Percentiles rank a stretch among this genome's conserved stretches.
Evolutionary conservation across 164 flowering plant genomes (phyloP).

Genomic region (Dillenia turbinata): DNA sequence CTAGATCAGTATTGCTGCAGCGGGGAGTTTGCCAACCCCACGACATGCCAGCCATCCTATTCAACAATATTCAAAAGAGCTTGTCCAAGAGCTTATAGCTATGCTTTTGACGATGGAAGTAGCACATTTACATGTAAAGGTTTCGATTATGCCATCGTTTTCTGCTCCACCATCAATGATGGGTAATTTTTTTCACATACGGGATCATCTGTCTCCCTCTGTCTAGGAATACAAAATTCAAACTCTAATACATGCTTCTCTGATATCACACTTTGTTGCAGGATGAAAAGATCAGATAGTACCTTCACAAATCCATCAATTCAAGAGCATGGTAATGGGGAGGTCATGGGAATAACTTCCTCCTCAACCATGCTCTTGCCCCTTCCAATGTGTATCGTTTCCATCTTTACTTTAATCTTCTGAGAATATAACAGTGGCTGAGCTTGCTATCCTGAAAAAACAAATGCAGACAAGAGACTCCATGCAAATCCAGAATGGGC

Average conservation of each 20-base stretch:
- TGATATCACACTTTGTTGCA: slow-evolving; percentile 6
- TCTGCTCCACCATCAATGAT: slow-evolving; percentile 47
- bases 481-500: too few relatives aligned
- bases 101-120: slow-evolving; percentile 79
- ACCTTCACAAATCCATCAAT: slow-evolving; percentile 4
- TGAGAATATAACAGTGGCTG: too few relatives aligned
- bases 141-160: slow-evolving; percentile 48
- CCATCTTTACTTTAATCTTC: slow-evolving; percentile 14
- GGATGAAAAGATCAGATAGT: slow-evolving; percentile 12
- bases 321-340: slow-evolving; percentile 14
- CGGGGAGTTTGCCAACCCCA: slow-evolving; percentile 69
- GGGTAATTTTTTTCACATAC: slow-evolving; percentile 25
- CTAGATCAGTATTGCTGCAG: slow-evolving; percentile 83
- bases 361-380: slow-evolving; percentile 16
- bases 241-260: not conserved
- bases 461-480: too few relatives aligned
- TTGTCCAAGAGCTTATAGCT: slow-evolving; percentile 83
- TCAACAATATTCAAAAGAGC: slow-evolving; percentile 70
- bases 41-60: slow-evolving; percentile 66
- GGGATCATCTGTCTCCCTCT: not conserved
- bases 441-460: not conserved
- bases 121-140: slow-evolving; percentile 89
- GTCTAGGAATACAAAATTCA: not conserved
- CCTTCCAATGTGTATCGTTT: slow-evolving; percentile 9
- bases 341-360: slow-evolving; percentile 14